Evolutionary conservation across 805 yeast genomes (phyloP), one percentile per base, ranked within the genome.

Genomic region (Lipomyces sp.): DNA sequence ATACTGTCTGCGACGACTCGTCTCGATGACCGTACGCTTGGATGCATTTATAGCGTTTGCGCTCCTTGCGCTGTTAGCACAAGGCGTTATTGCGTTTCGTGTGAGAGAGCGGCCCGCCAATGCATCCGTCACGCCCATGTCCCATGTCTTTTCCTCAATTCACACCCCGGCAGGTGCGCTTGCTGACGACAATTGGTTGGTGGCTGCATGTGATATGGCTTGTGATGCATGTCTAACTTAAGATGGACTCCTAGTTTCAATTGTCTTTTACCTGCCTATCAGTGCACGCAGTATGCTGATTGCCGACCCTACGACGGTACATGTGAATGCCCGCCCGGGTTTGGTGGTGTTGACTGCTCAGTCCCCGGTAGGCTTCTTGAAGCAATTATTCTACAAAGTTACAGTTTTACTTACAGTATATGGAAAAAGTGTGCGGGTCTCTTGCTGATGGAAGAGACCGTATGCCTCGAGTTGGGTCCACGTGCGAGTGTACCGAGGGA

Each of bases 271-370:
- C 95, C 97, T 2, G 84, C 89, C 57, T 89, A 86, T 63, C 83
- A 82, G 57, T 93, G 98, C 68, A 80, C 85, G 52, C 98, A 93
- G 62, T 93, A 83, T 64, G 89, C 95, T 24, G 69, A 69, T n/a
- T 93, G 98, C 70, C 86, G 93, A 66, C 78, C 83, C 31, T 87
- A 74, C 68, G 86, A 91, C 3, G 98, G 98, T 1, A 76, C 82
- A 64, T 93, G 98, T 71, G 95, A 86, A 47, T 93, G 98, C 70
- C 79, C 87, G 38, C 82, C 80, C 34, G 98, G 98, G 0, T 93
- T 84, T 70, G 96, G 96, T 2, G 97, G 98, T 6, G 81, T 81
- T 62, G 96, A 93, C 66, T 93, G 98, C 68, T 77, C 88, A 1
- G 77, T 78, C 61, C 97, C 98, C 1, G 56, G 62, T 56, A 34